phyloP scores from a whole-genome alignment of 306 rosid genomes.

The Cotoneaster glaucophyllus region DNA sequence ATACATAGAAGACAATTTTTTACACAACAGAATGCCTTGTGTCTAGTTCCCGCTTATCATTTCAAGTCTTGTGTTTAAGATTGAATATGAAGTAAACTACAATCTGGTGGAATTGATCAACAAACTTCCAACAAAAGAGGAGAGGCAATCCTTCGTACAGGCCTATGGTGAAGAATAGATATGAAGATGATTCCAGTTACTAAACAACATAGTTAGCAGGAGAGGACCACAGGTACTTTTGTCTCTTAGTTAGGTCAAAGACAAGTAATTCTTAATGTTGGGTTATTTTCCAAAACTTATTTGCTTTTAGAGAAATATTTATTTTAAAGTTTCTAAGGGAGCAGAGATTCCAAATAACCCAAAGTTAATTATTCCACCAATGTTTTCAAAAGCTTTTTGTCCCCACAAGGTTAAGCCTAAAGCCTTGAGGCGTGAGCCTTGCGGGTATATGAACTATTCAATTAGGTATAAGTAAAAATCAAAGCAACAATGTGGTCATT shows the following conservation, averaged over 20 bases:
- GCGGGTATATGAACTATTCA: background rate
- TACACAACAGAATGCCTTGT: background rate
- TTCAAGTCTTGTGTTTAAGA: background rate
- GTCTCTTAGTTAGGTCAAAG: background rate
- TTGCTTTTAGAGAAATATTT: background rate
- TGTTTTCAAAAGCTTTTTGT: background rate
- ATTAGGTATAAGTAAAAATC: too few relatives aligned
- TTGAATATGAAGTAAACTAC: background rate
- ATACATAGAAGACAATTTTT: background rate
- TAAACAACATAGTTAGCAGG: background rate
- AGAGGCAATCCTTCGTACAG: background rate
- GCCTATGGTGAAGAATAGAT: background rate
- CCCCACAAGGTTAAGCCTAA: background rate
- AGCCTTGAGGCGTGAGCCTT: background rate
- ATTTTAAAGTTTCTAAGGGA: background rate
- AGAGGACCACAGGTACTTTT: background rate
- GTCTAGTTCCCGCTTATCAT: background rate
- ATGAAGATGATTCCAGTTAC: background rate
- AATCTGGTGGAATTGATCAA: background rate
- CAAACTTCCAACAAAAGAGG: background rate
- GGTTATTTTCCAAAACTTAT: background rate
- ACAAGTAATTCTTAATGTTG: background rate
- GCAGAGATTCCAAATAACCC: background rate
- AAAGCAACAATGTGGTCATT: too few relatives aligned
- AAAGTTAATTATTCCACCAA: background rate